phyloP scores from a whole-genome alignment of 257 asterid genomes.

The Jacaranda copaia region DNA sequence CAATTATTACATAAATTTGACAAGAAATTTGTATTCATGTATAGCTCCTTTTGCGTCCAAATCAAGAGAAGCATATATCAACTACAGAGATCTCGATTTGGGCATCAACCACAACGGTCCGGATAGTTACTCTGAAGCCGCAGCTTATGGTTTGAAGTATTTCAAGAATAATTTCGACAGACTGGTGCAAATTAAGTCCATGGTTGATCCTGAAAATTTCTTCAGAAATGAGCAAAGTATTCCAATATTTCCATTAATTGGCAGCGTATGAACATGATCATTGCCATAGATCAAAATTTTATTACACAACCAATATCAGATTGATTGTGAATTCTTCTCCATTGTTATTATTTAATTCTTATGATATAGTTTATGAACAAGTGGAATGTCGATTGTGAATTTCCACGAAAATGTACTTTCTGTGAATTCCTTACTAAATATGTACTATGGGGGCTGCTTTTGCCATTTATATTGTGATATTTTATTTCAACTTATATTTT shows the following conservation, averaged over 20 bases:
- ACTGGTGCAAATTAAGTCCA: constrained; percentile 41
- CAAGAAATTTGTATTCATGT: constrained; percentile 20
- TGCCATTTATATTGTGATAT: too few species aligned
- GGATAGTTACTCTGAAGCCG: constrained; percentile 30
- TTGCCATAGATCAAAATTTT: neutral
- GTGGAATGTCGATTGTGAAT: neutral
- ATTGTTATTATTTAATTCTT: too few species aligned
- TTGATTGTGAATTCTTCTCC: neutral
- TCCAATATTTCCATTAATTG: neutral
- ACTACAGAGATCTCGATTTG: constrained; percentile 37
- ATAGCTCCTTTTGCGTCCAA: constrained; percentile 23
- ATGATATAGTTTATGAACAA: neutral
- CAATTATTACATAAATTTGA: constrained; percentile 25
- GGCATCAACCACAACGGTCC: constrained; percentile 32
- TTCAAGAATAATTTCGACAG: constrained; percentile 44
- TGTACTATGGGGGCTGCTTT: too few species aligned
- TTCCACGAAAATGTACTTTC: too few species aligned
- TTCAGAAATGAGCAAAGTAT: constrained; percentile 54
- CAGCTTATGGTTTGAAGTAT: constrained; percentile 42
- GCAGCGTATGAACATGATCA: neutral
- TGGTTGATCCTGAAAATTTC: constrained; percentile 39
- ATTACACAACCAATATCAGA: neutral
- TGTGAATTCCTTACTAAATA: too few species aligned
- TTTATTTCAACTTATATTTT: too few species aligned
- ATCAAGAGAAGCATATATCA: constrained; percentile 35